A percentile compares a stretch with the other conserved stretches of the same genome.
Conservation (phyloP, 208 protist species). For the Wallacemonas collosoma region DNA sequence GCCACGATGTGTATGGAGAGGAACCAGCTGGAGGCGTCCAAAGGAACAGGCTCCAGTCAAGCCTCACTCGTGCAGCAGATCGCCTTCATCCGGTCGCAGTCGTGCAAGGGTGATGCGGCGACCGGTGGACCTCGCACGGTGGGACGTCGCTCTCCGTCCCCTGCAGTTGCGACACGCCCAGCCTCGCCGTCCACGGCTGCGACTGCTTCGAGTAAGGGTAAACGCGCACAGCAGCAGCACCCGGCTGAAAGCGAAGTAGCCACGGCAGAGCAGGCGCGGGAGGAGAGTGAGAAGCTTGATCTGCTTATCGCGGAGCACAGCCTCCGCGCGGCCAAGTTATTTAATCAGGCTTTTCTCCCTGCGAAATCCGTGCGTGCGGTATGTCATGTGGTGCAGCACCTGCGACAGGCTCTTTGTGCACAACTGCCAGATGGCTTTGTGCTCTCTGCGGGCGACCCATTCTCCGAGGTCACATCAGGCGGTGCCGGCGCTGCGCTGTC, state of each 20-base stretch:
- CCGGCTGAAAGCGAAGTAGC: constrained; percentile 1
- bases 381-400: constrained; percentile 26
- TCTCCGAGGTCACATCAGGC: neutral
- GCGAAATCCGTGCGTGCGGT: constrained; percentile 29
- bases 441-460: constrained; percentile 12
- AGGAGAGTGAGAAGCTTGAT: constrained; percentile 4
- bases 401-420: constrained; percentile 16
- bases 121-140: neutral
- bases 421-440: constrained; percentile 21
- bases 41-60: constrained; percentile 2
- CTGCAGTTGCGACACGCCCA: neutral
- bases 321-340: constrained; percentile 25
- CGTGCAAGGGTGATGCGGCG: too few relatives aligned
- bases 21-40: constrained; percentile 5
- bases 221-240: constrained; percentile 15
- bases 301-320: constrained; percentile 16
- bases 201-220: neutral
- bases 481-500: neutral
- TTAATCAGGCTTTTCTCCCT: constrained; percentile 33
- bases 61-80: neutral
- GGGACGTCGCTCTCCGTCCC: neutral
- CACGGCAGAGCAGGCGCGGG: neutral
- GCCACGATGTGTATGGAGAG: constrained; percentile 38
- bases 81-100: neutral
- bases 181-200: neutral